Evolutionary conservation across 441 rosid species (phyloP).

Genomic region (Hura crepitans): DNA sequence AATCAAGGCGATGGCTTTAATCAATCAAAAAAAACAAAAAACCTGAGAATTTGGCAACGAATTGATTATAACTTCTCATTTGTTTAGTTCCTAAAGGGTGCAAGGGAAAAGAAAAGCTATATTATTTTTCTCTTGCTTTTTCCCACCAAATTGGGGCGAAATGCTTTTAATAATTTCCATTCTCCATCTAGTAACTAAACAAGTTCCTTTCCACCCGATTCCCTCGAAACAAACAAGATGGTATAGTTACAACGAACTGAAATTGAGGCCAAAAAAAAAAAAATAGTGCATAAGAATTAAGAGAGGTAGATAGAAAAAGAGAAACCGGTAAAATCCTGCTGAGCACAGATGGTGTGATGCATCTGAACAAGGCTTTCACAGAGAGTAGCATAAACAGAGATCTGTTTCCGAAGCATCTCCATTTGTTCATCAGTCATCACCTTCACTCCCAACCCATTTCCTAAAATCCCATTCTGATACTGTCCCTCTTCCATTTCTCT

Average conservation of each 20-base stretch:
- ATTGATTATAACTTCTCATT: too few species aligned
- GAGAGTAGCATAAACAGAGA: slow-evolving; percentile 59
- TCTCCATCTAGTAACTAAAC: too few species aligned
- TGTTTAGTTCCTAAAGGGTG: too few species aligned
- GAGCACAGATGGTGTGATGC: slow-evolving; percentile 52
- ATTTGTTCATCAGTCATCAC: slow-evolving; percentile 94
- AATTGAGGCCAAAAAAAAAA: neutral
- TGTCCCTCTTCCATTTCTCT: slow-evolving; percentile 24
- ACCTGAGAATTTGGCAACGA: too few species aligned
- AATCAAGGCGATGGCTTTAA: neutral
- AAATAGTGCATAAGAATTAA: too few species aligned
- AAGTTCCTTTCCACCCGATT: too few species aligned
- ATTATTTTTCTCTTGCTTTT: too few species aligned
- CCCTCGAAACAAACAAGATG: too few species aligned
- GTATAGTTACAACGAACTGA: too few species aligned
- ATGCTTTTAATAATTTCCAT: too few species aligned
- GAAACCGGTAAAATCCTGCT: slow-evolving; percentile 43
- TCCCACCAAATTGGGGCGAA: too few species aligned
- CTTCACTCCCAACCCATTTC: slow-evolving; percentile 35
- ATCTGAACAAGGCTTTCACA: slow-evolving; percentile 71
- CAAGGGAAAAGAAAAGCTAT: too few species aligned
- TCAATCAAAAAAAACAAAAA: neutral
- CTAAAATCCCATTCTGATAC: slow-evolving; percentile 14
- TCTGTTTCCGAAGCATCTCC: slow-evolving; percentile 78
- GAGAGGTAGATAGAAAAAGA: neutral